Evolutionary conservation across 768 basidiomycete species (phyloP).

Genomic region (Lactarius pseudohatsudake): DNA sequence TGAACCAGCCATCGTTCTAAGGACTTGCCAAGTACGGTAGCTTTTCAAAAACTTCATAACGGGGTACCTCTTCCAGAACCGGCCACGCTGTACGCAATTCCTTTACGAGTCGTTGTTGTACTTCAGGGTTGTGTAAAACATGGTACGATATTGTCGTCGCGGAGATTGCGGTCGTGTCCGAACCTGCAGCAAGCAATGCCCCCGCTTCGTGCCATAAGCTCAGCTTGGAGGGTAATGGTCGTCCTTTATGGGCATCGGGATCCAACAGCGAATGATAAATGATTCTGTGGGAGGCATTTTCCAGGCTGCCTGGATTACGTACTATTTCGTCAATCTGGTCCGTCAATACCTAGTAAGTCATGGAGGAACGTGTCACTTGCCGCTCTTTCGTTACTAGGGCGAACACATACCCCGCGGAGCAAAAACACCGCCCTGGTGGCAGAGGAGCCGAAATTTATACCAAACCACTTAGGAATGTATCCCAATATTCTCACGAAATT

Average conservation of each 20-base stretch:
- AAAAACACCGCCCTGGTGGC: not conserved
- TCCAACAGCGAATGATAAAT: not conserved
- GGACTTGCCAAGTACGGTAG: not conserved
- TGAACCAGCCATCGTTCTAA: not conserved
- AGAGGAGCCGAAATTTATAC: not conserved
- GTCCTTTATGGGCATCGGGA: not conserved
- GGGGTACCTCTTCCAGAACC: not conserved
- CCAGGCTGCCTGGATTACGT: not conserved
- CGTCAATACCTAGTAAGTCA: not conserved
- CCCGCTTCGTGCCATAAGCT: constrained; percentile 5
- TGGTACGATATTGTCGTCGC: not conserved
- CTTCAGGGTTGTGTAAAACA: constrained; percentile 3
- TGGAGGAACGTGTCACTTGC: not conserved
- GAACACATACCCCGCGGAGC: not conserved
- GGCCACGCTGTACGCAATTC: not conserved
- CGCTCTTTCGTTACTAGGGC: not conserved
- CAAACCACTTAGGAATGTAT: not conserved
- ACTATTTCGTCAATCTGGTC: not conserved
- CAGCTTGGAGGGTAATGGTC: not conserved
- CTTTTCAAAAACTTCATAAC: not conserved
- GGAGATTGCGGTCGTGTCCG: not conserved
- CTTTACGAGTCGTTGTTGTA: not conserved
- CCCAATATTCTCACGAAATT: not conserved
- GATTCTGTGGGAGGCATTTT: not conserved
- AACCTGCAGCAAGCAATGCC: not conserved